These are phyloP conservation scores for Solanum commersonii DNA, from an alignment of 257 asterid species.

Conservation along the genomic window DNA sequence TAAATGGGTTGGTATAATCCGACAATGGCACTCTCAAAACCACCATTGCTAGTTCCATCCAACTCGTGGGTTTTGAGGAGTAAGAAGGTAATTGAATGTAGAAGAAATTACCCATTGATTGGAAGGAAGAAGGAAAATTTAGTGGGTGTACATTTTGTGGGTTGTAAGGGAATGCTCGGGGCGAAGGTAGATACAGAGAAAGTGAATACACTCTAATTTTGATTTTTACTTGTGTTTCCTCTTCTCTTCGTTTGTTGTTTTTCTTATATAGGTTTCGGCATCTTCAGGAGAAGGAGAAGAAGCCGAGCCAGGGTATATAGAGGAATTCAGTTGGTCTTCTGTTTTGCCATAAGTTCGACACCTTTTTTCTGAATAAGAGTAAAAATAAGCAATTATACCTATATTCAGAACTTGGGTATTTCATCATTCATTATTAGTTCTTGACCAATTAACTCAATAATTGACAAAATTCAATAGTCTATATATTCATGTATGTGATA, in stretches of 20 bases:
- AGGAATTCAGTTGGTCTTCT: conserved; percentile 72
- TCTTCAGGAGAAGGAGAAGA: conserved; percentile 53
- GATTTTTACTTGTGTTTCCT: not conserved
- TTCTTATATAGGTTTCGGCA: conserved; percentile 42
- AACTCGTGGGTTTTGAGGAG: not conserved
- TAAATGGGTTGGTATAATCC: not conserved
- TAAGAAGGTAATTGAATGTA: not conserved
- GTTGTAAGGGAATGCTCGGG: not conserved
- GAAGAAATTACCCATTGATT: not conserved
- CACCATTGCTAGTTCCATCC: not conserved
- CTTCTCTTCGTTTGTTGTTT: not conserved
- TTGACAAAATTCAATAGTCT: not conserved
- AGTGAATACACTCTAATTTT: not conserved
- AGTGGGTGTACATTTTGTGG: not conserved
- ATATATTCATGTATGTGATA: not conserved
- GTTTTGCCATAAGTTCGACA: conserved; percentile 64
- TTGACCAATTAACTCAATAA: too few species aligned
- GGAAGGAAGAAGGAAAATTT: not conserved
- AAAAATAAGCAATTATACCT: not conserved
- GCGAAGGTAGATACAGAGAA: conserved; percentile 7
- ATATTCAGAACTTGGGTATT: not conserved
- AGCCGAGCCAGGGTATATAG: conserved; percentile 31
- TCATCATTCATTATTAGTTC: not conserved
- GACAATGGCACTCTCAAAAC: not conserved
- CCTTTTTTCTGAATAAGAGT: not conserved